Base-by-base conservation (phyloP, 2,329 filamentous ascomycete genomes). In the Xylariaceae sp. region DNA sequence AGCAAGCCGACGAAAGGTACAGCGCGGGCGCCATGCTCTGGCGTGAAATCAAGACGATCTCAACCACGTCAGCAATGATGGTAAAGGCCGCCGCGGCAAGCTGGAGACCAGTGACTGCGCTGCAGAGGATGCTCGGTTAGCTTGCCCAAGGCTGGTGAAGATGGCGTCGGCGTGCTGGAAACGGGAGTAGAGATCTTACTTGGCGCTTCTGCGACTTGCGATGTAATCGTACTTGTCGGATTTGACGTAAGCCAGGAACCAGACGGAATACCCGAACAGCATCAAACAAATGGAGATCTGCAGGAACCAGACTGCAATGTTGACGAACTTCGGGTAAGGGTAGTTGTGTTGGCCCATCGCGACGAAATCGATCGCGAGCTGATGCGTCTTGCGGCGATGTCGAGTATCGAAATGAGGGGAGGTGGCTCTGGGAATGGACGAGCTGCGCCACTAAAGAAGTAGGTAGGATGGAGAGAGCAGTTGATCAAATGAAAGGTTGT, bases 281-380 rank as follows among this genome's bases (percentile, higher is more conserved):
- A 55, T 45, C 4, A 56, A 12, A 37, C 49, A 55, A 33, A 50
- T 43, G 39, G 53, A n/a, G 35, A 53, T 42, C 38, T 57, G 54
- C 3, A 56, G 30, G 6, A 56, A 37, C 54, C 54, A 57, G n/a
- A 51, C 52, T 15, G 50, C 47, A 43, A 57, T 16, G 43, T 55
- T 54, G 13, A 56, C 24, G 26, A 45, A 39, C 42, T 52, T 55
- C 38, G 42, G 48, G 37, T 53, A 57, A 29, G 50, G 53, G 33
- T 55, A 54, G 16, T 54, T 47, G 47, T 46, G 44, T 32, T 42
- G 44, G 26, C 44, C 47, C 26, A 41, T 47, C 6, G n/a, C n/a
- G n/a, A n/a, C n/a, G n/a, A n/a, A n/a, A n/a, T n/a, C n/a, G n/a
- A n/a, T n/a, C n/a, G n/a, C n/a, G n/a, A n/a, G n/a, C n/a, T n/a